These are phyloP conservation scores for Haplographium delicatum DNA, from an alignment of 495 filamentous ascomycete genomes.

Conservation along the genomic window DNA sequence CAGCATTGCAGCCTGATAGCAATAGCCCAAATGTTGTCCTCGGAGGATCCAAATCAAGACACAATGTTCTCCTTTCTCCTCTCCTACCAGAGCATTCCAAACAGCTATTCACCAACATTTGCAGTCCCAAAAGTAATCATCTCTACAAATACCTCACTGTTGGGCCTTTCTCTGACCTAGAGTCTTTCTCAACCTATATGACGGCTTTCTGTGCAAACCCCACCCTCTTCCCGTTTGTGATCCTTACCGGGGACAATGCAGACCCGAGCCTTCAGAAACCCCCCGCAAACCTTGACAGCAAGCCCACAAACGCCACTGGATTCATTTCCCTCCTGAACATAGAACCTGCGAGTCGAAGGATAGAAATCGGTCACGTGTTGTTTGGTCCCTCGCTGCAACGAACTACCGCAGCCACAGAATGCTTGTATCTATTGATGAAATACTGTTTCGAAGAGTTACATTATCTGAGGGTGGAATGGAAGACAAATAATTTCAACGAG, in stretches of 20 bases:
- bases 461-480: conserved; percentile 54
- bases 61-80: conserved; percentile 34
- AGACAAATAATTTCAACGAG: conserved; percentile 47
- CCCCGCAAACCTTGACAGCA: too few species aligned
- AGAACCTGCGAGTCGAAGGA: conserved; percentile 29
- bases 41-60: conserved; percentile 21
- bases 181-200: conserved; percentile 30
- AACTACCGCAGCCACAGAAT: conserved; percentile 46
- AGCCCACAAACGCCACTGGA: too few species aligned
- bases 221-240: too few species aligned
- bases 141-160: conserved; percentile 45
- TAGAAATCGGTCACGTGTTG: conserved; percentile 48
- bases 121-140: conserved; percentile 29
- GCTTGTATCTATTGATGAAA: conserved; percentile 41
- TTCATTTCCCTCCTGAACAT: conserved; percentile 41
- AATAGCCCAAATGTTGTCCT: conserved; percentile 25
- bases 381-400: conserved; percentile 41
- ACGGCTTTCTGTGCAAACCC: too few species aligned
- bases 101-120: conserved; percentile 35
- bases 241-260: too few species aligned
- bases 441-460: conserved; percentile 45
- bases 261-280: too few species aligned
- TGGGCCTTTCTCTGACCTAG: conserved; percentile 34
- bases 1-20: conserved; percentile 5
- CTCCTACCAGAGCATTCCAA: conserved; percentile 33